Evolutionary conservation across 2,329 filamentous ascomycete species (phyloP).

Genomic region (Neofusicoccum cordaticola): DNA sequence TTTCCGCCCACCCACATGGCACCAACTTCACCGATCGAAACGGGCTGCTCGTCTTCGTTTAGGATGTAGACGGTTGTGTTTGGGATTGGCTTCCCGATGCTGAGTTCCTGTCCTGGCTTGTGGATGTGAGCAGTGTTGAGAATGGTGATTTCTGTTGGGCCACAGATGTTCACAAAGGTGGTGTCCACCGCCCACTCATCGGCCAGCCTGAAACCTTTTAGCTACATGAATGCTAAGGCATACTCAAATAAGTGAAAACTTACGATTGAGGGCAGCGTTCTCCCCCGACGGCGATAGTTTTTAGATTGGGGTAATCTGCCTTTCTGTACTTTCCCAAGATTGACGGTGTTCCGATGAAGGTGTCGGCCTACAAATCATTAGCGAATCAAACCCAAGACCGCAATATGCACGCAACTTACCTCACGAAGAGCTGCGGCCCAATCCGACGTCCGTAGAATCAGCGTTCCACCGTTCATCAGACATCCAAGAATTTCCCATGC

Average conservation of each 20-base stretch:
- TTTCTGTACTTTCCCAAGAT: conserved; percentile 53
- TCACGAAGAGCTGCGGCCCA: conserved; percentile 50
- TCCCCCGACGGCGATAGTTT: conserved; percentile 54
- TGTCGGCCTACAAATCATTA: conserved; percentile 42
- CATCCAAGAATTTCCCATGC: conserved; percentile 61
- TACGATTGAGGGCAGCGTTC: conserved; percentile 51
- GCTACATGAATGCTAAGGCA: neutral
- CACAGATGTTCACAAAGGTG: conserved; percentile 51
- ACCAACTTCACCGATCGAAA: conserved; percentile 49
- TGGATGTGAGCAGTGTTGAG: conserved; percentile 58
- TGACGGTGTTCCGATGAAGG: conserved; percentile 56
- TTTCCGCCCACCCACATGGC: conserved; percentile 58
- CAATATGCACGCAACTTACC: conserved; percentile 30
- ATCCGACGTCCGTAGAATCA: conserved; percentile 51
- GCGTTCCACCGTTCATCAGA: conserved; percentile 57
- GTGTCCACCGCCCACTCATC: conserved; percentile 53
- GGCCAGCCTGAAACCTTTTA: conserved; percentile 43
- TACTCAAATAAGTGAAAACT: conserved; percentile 17
- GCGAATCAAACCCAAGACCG: neutral
- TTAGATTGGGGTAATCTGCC: conserved; percentile 50
- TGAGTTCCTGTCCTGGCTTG: conserved; percentile 44
- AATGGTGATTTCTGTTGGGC: conserved; percentile 60
- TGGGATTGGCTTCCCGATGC: conserved; percentile 56
- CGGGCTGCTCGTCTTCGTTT: conserved; percentile 47
- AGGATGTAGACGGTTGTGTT: conserved; percentile 58